These are phyloP conservation scores for Helminthosporium solani DNA, from an alignment of 2,329 filamentous ascomycete genomes.

Conservation along the genomic window DNA sequence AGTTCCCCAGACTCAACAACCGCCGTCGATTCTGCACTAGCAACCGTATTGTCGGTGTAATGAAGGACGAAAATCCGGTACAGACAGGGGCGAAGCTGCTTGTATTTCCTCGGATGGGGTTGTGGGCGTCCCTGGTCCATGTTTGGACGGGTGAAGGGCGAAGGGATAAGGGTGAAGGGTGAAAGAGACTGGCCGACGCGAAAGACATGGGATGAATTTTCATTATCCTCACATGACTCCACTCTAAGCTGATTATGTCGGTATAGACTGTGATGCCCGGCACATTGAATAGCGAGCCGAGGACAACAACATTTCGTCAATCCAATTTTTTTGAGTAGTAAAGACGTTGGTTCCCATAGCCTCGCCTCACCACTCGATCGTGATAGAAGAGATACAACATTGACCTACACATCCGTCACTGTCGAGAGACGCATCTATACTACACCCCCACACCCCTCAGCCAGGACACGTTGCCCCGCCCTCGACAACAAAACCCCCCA, in stretches of 20 bases:
- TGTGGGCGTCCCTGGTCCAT: neutral
- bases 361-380: too few species aligned
- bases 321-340: neutral
- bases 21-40: neutral
- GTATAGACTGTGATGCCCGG: constrained; percentile 3
- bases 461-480: neutral
- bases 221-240: neutral
- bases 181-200: neutral
- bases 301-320: neutral
- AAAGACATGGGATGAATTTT: neutral
- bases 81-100: neutral
- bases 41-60: constrained; percentile 3
- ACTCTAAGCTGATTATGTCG: neutral
- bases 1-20: too few species aligned
- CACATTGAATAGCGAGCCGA: constrained; percentile 4
- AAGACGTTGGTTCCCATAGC: neutral
- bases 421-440: too few species aligned
- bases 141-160: neutral
- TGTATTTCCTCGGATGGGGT: neutral
- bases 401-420: too few species aligned
- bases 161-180: neutral
- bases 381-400: too few species aligned
- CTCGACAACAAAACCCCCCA: neutral
- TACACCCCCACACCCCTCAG: too few species aligned
- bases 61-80: constrained; percentile 3